These are phyloP conservation scores for Fibroporia radiculosa DNA, from an alignment of 768 basidiomycete species.

Conservation along the genomic window DNA sequence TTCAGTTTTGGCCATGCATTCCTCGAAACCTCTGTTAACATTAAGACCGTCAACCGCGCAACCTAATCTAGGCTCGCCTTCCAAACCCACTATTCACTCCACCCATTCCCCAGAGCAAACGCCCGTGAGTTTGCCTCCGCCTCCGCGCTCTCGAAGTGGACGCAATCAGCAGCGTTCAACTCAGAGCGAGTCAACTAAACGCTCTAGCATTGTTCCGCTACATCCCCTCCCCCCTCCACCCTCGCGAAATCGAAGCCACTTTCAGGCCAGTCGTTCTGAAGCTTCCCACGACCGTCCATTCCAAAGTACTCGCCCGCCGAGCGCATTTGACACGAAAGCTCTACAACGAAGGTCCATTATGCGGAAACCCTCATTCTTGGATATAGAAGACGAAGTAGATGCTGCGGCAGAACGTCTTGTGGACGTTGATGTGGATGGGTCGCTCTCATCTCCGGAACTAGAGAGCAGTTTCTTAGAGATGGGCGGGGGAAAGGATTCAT, in stretches of 20 bases:
- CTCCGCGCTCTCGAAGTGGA: slow-evolving; percentile 34
- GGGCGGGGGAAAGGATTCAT: slow-evolving; percentile 29
- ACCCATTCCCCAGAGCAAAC: slow-evolving; percentile 25
- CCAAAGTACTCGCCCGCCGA: slow-evolving; percentile 16
- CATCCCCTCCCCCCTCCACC: slow-evolving; percentile 32
- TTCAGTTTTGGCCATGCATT: slow-evolving; percentile 8
- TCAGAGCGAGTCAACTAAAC: slow-evolving; percentile 5
- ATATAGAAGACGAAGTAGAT: slow-evolving; percentile 40
- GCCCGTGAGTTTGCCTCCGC: slow-evolving; percentile 37
- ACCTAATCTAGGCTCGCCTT: slow-evolving; percentile 17
- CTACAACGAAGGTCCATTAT: slow-evolving; percentile 40
- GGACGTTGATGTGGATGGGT: slow-evolving; percentile 2
- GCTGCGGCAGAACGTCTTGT: slow-evolving; percentile 10
- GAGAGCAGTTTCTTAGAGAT: slow-evolving; percentile 36
- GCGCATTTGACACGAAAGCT: slow-evolving; percentile 19
- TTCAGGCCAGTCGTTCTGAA: not conserved
- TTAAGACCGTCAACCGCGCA: slow-evolving; percentile 32
- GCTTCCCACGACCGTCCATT: not conserved
- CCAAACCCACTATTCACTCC: slow-evolving; percentile 16
- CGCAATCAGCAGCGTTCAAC: slow-evolving; percentile 9
- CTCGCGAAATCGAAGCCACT: slow-evolving; percentile 2
- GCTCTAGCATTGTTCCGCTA: slow-evolving; percentile 24
- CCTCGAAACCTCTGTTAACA: slow-evolving; percentile 12
- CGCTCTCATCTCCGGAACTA: slow-evolving; percentile 10
- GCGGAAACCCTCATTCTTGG: slow-evolving; percentile 66